Percentiles rank a stretch among this genome's conserved stretches.
phyloP scores from a whole-genome alignment of 225 moss, liverwort and hornwort genomes.

The Polytrichum formosum region DNA sequence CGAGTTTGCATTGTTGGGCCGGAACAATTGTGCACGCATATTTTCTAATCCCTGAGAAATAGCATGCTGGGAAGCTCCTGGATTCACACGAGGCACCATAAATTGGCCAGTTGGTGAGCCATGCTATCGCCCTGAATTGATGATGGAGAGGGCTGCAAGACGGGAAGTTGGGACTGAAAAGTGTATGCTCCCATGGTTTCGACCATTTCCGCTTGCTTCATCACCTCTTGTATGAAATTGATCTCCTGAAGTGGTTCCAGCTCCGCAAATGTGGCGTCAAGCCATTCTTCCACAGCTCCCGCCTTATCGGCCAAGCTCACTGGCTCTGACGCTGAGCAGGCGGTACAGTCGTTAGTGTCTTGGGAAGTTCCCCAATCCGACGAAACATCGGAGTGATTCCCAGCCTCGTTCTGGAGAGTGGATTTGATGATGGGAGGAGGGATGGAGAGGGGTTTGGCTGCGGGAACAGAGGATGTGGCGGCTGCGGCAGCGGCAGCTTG shows the following conservation, averaged over 20 bases:
- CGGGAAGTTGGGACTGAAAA: too few species aligned
- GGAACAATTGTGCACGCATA: too few species aligned
- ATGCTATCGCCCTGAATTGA: too few species aligned
- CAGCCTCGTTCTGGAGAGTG: not conserved
- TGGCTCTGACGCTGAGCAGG: not conserved
- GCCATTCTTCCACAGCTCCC: constrained; percentile 6
- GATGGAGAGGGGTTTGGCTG: constrained; percentile 4
- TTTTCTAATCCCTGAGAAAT: too few species aligned
- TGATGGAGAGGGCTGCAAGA: too few species aligned
- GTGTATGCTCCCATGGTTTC: not conserved
- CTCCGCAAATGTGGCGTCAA: constrained; percentile 1
- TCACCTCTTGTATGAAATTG: not conserved
- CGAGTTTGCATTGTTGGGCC: too few species aligned
- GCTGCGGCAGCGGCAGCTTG: constrained; percentile 10
- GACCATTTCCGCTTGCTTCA: not conserved
- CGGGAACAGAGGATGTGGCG: constrained; percentile 1
- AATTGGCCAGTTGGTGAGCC: too few species aligned
- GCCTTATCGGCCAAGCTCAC: not conserved
- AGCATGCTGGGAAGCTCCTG: too few species aligned
- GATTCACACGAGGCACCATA: too few species aligned
- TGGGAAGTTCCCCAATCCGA: not conserved
- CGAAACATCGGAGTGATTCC: not conserved
- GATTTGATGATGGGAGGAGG: not conserved
- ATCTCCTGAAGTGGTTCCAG: not conserved
- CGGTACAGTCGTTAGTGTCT: not conserved